Evolutionary conservation across 225 moss, liverwort and hornwort genomes (phyloP).

Genomic region (Polytrichum commune): DNA sequence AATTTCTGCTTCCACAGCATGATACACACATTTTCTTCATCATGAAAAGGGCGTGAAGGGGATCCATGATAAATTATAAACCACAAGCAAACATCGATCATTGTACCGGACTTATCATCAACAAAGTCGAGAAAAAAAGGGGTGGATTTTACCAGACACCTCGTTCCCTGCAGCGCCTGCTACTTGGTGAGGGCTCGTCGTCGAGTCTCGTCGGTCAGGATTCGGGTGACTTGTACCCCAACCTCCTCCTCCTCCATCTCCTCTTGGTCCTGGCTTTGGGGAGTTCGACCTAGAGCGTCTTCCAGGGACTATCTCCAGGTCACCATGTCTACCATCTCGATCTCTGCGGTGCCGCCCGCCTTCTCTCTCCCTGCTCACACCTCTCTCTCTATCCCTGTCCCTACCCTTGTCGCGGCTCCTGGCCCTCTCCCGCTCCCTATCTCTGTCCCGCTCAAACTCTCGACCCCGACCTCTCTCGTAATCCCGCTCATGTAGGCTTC

Average conservation of each 20-base stretch:
- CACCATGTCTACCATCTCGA: constrained; percentile 31
- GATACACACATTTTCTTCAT: too few species aligned
- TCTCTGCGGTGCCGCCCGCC: constrained; percentile 26
- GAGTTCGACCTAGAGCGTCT: constrained; percentile 37
- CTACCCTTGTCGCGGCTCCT: constrained; percentile 30
- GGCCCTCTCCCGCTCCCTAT: constrained; percentile 24
- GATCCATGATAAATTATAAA: too few species aligned
- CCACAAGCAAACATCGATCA: too few species aligned
- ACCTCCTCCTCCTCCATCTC: constrained; percentile 15
- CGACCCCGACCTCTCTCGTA: constrained; percentile 35
- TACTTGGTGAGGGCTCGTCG: constrained; percentile 27
- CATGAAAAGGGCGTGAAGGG: too few species aligned
- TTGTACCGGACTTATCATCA: too few species aligned
- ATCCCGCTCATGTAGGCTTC: constrained; percentile 40
- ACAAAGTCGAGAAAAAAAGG: constrained; percentile 12
- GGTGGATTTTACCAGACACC: constrained; percentile 82
- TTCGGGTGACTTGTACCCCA: constrained; percentile 17
- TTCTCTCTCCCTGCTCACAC: constrained; percentile 27
- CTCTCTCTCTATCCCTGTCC: constrained; percentile 30
- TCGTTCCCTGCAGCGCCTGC: constrained; percentile 51
- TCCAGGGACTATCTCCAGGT: constrained; percentile 15
- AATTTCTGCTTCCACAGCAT: too few species aligned
- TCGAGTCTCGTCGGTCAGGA: constrained; percentile 25
- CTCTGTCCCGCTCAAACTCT: constrained; percentile 35
- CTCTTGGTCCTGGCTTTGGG: constrained; percentile 25